Conservation (phyloP, 2,329 filamentous ascomycete species). For the Ophiosphaerella narmari region DNA sequence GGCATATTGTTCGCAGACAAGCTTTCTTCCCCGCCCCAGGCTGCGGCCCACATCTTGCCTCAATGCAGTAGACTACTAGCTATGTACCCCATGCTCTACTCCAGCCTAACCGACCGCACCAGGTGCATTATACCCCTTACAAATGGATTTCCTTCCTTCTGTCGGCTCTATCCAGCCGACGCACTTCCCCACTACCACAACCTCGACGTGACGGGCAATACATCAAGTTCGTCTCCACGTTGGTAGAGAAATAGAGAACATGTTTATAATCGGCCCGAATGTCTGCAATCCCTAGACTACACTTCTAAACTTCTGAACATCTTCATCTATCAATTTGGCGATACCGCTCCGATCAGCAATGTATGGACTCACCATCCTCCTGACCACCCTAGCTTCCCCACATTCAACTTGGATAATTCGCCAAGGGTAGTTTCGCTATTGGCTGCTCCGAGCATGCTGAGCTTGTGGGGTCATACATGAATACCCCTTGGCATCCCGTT, state of each 20-base stretch:
- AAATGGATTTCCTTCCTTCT: too few species aligned
- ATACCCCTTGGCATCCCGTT: constrained; percentile 20
- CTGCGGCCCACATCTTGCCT: constrained; percentile 1
- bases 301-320: not conserved
- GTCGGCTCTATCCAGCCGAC: constrained; percentile 5
- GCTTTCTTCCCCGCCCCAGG: constrained; percentile 7
- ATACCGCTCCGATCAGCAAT: not conserved
- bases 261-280: not conserved
- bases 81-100: constrained; percentile 6
- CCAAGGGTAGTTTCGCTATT: constrained; percentile 21
- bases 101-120: too few species aligned
- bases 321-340: not conserved
- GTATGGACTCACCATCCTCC: not conserved
- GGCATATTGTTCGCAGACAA: constrained; percentile 47
- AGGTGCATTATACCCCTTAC: too few species aligned
- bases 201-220: too few species aligned
- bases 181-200: too few species aligned
- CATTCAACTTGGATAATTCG: constrained; percentile 26
- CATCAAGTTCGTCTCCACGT: not conserved
- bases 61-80: not conserved
- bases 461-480: constrained; percentile 33
- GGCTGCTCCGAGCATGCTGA: constrained; percentile 8
- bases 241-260: not conserved
- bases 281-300: too few species aligned
- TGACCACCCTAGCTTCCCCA: constrained; percentile 25